A percentile compares a stretch with the other conserved stretches of the same genome.
phyloP scores from a whole-genome alignment of 345 rosid genomes.

The Brassica nigra region DNA sequence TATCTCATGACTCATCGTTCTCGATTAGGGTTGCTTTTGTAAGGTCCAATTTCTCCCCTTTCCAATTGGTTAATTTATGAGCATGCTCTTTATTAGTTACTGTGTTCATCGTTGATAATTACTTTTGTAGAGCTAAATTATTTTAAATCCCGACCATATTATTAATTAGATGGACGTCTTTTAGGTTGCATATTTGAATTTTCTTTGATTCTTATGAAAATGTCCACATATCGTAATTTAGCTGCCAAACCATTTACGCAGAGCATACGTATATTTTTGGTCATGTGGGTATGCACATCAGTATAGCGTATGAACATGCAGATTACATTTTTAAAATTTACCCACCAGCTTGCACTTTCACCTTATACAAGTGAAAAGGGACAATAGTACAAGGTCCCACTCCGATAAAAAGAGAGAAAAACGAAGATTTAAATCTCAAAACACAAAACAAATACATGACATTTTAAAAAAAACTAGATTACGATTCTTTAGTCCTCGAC shows the following conservation, averaged over 20 bases:
- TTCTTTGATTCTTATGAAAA: neutral
- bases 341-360: conserved; percentile 28
- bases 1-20: conserved; percentile 8
- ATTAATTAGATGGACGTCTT: neutral
- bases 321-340: conserved; percentile 17
- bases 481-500: neutral
- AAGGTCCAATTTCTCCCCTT: neutral
- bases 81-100: neutral
- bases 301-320: conserved; percentile 26
- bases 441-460: neutral
- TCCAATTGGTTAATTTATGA: neutral
- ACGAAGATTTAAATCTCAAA: neutral
- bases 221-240: neutral
- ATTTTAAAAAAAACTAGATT: neutral
- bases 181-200: conserved; percentile 18
- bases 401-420: neutral
- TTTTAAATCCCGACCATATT: neutral
- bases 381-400: conserved; percentile 21
- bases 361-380: conserved; percentile 33
- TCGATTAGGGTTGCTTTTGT: conserved; percentile 5
- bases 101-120: neutral
- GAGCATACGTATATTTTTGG: neutral
- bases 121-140: neutral
- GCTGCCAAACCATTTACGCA: neutral
- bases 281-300: neutral